Base-by-base conservation (phyloP, 2,329 filamentous ascomycete species). In the Blastomyces parvus region DNA sequence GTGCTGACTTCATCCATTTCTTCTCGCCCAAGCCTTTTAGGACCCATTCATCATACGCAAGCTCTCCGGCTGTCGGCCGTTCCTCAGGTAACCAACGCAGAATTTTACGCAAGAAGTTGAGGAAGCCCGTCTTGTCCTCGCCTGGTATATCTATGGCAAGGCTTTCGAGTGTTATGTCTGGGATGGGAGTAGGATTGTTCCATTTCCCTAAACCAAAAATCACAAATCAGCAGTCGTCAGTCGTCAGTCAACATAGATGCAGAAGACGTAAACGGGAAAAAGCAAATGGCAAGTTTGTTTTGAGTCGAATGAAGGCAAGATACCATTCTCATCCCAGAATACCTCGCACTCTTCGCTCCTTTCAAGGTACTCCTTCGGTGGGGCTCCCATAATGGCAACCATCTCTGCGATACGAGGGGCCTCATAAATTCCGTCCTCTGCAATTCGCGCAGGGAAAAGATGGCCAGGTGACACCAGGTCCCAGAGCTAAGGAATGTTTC, bases 381-480 rank as follows among this genome's bases (percentile, higher is more conserved):
- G 62, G n/a, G 62, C 56, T 14, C 62, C 62, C 19, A 63, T 57
- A 22, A 63, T 44, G n/a, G 62, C 62, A 52, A 63, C 38, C 22
- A 63, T 27, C 22, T 63, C 62, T 33, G 62, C 53, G 22, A 63
- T 14, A 53, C 59, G 62, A 40, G 53, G 42, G 58, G 22, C 46
- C 36, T 36, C 44, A 56, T 30, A 44, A 30, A 53, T 63, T 59
- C 46, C 46, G 46, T 48, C n/a, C 46, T 48, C 46, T 48, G n/a
- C 13, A 48, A 48, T 48, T 40, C 19, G 59, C 17, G 40, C 62
- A 30, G 48, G 11, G 44, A 63, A 59, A 14, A 63, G 62, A 17
- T 42, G 48, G 42, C 17, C 27, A 33, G 11, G 3, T 14, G 25
- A n/a, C 14, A 60, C 53, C 33, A 60, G 22, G 22, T 63, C 62